Percentiles rank a stretch among this genome's conserved stretches.
phyloP scores from a whole-genome alignment of 1,284 basidiomycete genomes.

The Marasmius sp. region DNA sequence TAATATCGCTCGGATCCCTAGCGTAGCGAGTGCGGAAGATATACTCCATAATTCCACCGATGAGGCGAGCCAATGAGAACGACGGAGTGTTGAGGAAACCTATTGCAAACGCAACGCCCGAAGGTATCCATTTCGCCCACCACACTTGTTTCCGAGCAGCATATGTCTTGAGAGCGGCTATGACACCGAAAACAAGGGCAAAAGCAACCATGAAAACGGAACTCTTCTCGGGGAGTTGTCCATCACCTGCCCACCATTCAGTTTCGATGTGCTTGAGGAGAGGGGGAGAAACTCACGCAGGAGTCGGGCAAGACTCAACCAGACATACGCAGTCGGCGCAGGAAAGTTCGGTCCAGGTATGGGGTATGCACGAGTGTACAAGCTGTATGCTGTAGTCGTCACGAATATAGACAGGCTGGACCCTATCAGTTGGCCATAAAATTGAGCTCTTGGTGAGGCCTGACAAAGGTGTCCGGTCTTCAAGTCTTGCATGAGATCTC shows the following conservation, averaged over 20 bases:
- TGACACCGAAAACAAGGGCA: conserved; percentile 65
- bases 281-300: conserved; percentile 56
- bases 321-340: conserved; percentile 90
- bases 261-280: conserved; percentile 1
- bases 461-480: conserved; percentile 92
- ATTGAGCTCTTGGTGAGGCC: conserved; percentile 86
- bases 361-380: conserved; percentile 86
- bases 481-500: conserved; percentile 97
- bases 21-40: conserved; percentile 55
- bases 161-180: conserved; percentile 71
- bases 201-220: conserved; percentile 82
- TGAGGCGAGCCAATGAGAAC: conserved; percentile 88
- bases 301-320: conserved; percentile 89
- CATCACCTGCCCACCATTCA: conserved; percentile 59
- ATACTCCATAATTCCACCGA: conserved; percentile 85
- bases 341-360: conserved; percentile 91
- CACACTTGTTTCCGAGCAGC: conserved; percentile 44
- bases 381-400: conserved; percentile 82
- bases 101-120: conserved; percentile 86
- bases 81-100: conserved; percentile 95
- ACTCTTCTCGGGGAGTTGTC: conserved; percentile 78
- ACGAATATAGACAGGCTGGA: conserved; percentile 87
- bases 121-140: conserved; percentile 79
- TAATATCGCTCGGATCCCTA: conserved; percentile 59
- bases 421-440: conserved; percentile 87